Percentiles rank a stretch among this genome's conserved stretches.
phyloP scores from a whole-genome alignment of 2,329 filamentous ascomycete species.

The Orbilia javanica region DNA sequence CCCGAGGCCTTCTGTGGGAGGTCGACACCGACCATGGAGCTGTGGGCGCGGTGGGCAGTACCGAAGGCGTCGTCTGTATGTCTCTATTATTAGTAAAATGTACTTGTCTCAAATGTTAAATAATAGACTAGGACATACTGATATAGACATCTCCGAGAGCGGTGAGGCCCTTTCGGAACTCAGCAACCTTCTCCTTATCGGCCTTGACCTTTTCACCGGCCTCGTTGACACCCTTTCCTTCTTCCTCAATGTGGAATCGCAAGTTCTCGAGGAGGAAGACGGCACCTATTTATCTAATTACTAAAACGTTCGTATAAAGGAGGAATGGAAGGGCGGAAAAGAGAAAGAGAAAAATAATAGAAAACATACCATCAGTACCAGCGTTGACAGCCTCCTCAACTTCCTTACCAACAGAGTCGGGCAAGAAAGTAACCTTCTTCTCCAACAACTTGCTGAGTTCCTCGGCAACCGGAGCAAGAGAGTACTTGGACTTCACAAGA shows the following conservation, averaged over 20 bases:
- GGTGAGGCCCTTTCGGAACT: slow-evolving; percentile 95
- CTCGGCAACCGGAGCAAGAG: slow-evolving; percentile 87
- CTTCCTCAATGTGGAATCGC: slow-evolving; percentile 97
- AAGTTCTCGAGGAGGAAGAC: slow-evolving; percentile 96
- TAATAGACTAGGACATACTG: slow-evolving; percentile 74
- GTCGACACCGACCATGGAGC: slow-evolving; percentile 97
- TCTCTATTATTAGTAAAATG: not conserved
- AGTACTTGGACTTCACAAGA: slow-evolving; percentile 91
- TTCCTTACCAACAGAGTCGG: slow-evolving; percentile 89
- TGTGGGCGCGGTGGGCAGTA: slow-evolving; percentile 97
- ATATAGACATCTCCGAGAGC: slow-evolving; percentile 95
- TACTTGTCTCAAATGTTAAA: not conserved
- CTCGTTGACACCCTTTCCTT: slow-evolving; percentile 86
- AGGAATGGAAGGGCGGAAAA: too few species aligned
- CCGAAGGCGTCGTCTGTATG: slow-evolving; percentile 98
- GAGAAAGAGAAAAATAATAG: too few species aligned
- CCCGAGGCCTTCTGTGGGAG: slow-evolving; percentile 96
- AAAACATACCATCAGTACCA: slow-evolving; percentile 68
- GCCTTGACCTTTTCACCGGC: slow-evolving; percentile 98
- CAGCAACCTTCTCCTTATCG: slow-evolving; percentile 88
- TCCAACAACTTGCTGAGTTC: slow-evolving; percentile 91
- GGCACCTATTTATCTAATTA: slow-evolving; percentile 73
- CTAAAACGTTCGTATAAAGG: too few species aligned
- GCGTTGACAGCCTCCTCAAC: slow-evolving; percentile 90
- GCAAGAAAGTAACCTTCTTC: slow-evolving; percentile 86